Base-by-base conservation (phyloP, 306 rosid species). In the Acacia acuminata region DNA sequence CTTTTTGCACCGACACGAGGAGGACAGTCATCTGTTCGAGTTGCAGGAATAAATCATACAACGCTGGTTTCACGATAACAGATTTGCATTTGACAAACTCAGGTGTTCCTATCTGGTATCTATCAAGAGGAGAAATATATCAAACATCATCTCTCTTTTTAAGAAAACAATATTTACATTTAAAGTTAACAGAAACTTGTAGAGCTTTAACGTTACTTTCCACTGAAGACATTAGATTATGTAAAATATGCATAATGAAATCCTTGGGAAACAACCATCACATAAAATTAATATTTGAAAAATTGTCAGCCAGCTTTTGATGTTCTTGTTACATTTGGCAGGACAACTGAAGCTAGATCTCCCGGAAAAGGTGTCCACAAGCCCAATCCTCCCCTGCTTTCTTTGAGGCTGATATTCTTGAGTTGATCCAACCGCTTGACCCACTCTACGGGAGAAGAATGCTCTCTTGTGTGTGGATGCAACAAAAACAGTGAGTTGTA, bases 391-490 rank as follows among this genome's bases (percentile, higher is more conserved):
- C 97, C 99, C 82, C 93, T 84, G 84, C 89, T 94, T 85, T 96
- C 97, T 83, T 85, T 82, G 88, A 96, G 85, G 79, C 77, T 91
- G 61, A 84, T 90, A 43, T 88, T 81, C 63, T 85, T 87, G 20
- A 96, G 98, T 87, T 96, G 90, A 77, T 80, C 83, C 88, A 97
- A 79, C 84, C 82, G 76, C 73, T 95, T 96, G 72, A 96, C 98
- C 99, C 99, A 94, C 85, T 96, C 98, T 81, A 96, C 91, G 20
- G 95, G 93, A 72, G 99, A 96, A 84, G 99, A 96, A 84, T 96
- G 98, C 91, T 96, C 98, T 86, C 99, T 87, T 51, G 96, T 92
- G 92, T 96, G 97, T 38, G 98, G 99, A 79, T 96, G 97, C 94
- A 94, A 89, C 86, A 91, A 89, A 90, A 92, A 96, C 74, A 96